Evolutionary conservation across 2,329 filamentous ascomycete genomes (phyloP), one percentile per base, ranked within the genome.

Genomic region (Scytalidium sp.): DNA sequence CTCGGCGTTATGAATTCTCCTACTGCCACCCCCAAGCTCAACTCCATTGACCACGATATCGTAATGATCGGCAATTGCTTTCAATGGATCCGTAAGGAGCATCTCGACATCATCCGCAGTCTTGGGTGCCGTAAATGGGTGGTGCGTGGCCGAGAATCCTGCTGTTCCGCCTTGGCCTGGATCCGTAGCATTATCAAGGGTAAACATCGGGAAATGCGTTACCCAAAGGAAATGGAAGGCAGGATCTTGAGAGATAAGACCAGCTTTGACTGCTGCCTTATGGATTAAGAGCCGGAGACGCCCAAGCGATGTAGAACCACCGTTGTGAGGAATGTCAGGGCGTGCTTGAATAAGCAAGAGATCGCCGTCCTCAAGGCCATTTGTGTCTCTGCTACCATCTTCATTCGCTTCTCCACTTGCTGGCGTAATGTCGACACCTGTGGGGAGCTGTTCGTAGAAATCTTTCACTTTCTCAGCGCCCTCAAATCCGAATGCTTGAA

Each of bases 1-100:
- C 1, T 81, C 76, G 0, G 90, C 85, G 41, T 87, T 79, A 69
- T 99, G 94, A 50, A 97, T 97, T 78, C 94, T 89, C 13, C 90
- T 83, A 66, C 89, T 96, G 27, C 94, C 95, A 10, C 94, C 94
- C 21, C 94, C 94, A 2, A 99, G 80, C 69, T 99, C 94, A 4
- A 96, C 83, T 3, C 94, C 94, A 65, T 99, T 99, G 60, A 97
- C 81, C 0, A 99, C 93, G 13, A 99, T 83, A 61, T 99, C 94
- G 70, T 97, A 99, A 65, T 96, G 92, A 60, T 96, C 93, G 3
- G 88, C 95, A 58, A 79, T 81, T 1, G 83, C 90, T 43, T 77
- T 70, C 1, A 90, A 75, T 0, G 94, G 93, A 39, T 91, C 77
- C 0, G 77, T 84, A 32, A 84, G 75, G 1, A 97, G 80, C 1